Evolutionary conservation across 148 eudicot genomes (phyloP), one percentile per base, ranked within the genome.

Genomic region (Diospyros lotus): DNA sequence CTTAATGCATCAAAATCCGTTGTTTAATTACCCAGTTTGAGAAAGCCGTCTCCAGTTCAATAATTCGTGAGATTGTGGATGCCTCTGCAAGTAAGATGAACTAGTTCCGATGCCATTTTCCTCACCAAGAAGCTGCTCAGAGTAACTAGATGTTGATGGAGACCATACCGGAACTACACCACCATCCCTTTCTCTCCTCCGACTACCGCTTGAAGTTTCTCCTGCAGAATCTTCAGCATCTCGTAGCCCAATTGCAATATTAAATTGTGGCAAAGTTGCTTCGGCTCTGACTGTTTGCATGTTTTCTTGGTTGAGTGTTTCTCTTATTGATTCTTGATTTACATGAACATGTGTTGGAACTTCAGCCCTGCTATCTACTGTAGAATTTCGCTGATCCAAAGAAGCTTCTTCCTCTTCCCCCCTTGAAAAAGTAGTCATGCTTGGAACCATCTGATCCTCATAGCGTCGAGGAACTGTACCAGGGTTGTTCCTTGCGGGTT

Each of bases 91-190:
- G 81, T 86, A 92, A 71, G 91, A 78, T 9, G 94, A 69, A 73
- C 80, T 76, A 17, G 86, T 45, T 63, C 86, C 89, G 0, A 80
- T 78, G 13, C 85, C 84, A 68, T 82, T 86, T 42, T 95, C 96
- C 69, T 92, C 98, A 69, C 84, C 84, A 14, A 85, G 81, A 75
- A 73, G 91, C 64, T 82, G 93, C 75, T 91, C 97, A 0, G 96
- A 77, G 66, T 80, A 94, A 68, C 86, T 78, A 7, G 97, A 77
- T 69, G 73, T 75, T 10, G 96, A 78, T 38, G 96, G 99, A 73
- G 98, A 93, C 99, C 99, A 95, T 63, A 89, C 97, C 1, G 98
- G 98, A 68, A 93, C 99, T 14, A 96, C 86, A 51, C 97, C 97
- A 42, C 97, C 91, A 71, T 94, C 94, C 75, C 90, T 86, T 61